Conservation (phyloP, 73 alveolate species). For the Symbiodinium pilosum region DNA sequence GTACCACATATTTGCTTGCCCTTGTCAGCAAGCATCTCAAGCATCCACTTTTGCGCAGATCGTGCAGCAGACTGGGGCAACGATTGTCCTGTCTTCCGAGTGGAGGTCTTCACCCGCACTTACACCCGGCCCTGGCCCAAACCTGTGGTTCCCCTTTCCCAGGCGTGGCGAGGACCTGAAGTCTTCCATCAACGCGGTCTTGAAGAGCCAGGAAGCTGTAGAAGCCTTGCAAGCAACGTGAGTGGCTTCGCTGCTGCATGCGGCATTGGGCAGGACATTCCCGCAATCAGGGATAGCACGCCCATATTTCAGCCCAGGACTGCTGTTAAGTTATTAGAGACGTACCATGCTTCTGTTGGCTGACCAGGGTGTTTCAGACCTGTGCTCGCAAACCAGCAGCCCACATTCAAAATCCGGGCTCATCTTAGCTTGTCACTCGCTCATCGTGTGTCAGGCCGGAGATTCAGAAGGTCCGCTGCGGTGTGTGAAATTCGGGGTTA, state of each 20-base stretch:
- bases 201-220: slow-evolving; percentile 72
- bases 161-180: slow-evolving; percentile 88
- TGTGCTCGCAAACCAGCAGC: too few relatives aligned
- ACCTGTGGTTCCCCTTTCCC: neutral
- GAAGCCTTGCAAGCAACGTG: neutral
- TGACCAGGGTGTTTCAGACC: too few relatives aligned
- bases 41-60: slow-evolving; percentile 17
- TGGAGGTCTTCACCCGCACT: slow-evolving; percentile 30
- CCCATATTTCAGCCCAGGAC: slow-evolving; percentile 86
- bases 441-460: slow-evolving; percentile 46
- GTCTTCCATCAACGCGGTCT: slow-evolving; percentile 86
- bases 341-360: too few relatives aligned
- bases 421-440: too few relatives aligned
- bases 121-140: neutral
- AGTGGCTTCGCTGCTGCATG: neutral
- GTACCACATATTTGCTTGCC: neutral
- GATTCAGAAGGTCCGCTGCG: slow-evolving; percentile 83
- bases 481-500: too few relatives aligned
- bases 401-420: too few relatives aligned
- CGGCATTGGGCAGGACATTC: slow-evolving; percentile 50
- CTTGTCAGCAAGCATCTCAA: neutral
- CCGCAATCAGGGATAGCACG: slow-evolving; percentile 55
- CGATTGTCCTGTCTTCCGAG: slow-evolving; percentile 88
- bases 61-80: slow-evolving; percentile 91
- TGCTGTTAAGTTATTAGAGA: too few relatives aligned